Base-by-base conservation (phyloP, 2,329 filamentous ascomycete species). In the Exophiala sp. region DNA sequence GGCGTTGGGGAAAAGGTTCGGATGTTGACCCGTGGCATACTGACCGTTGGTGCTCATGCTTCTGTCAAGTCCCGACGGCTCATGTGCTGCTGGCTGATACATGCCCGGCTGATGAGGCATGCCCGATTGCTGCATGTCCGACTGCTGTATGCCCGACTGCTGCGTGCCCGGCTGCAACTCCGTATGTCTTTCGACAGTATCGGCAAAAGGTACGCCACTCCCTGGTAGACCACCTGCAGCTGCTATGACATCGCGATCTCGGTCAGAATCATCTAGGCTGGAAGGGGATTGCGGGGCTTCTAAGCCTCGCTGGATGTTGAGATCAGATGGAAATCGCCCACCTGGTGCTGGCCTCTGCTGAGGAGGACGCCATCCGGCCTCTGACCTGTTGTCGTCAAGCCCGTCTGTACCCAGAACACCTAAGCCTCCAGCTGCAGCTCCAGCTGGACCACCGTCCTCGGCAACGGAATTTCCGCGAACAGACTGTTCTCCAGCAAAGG, bases 321-420 rank as follows among this genome's bases (percentile, higher is more conserved):
- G 78, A 78, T 96, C 91, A 75, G 89, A 95, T 75, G 92, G 92
- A 77, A 99, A 99, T 72, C 91, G 85, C 78, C 92, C 92, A 85
- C 91, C 92, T 85, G 90, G 86, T 81, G 89, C 84, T 69, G 89
- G 88, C 72, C 91, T 85, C 72, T 81, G 81, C 65, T 81, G 77
- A 63, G 67, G 68, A 47, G 69, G 67, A 55, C 62, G 62, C 63
- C 72, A 69, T 50, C 72, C 69, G 57, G 60, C 56, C 47, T 62
- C 61, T n/a, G 61, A 63, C 41, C 57, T 55, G 47, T 52, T 46
- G 51, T 64, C 62, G 59, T 67, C 58, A 61, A 61, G 54, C 44
- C 51, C 53, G 47, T 53, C 35, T 57, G 50, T 54, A 47, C 62
- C 60, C 44, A 70, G 68, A 52, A 69, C 72, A 40, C 66, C 70